Percentiles rank a stretch among this genome's conserved stretches.
Conservation (phyloP, 73 alveolate species). For the Breviolum minutum region DNA sequence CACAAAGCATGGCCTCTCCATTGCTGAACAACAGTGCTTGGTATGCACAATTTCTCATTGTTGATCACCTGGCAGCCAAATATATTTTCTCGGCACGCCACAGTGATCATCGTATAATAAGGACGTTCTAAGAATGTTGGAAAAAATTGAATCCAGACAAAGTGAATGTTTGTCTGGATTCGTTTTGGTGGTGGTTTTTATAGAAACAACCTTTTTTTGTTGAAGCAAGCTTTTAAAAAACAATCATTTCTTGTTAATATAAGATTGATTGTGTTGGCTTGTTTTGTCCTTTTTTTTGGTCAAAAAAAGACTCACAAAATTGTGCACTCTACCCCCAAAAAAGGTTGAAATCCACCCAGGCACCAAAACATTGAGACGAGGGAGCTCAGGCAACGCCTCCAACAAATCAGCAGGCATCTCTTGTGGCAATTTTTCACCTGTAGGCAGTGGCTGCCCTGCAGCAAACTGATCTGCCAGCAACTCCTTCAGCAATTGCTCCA, state of each 20-base stretch:
- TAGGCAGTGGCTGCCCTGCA: neutral
- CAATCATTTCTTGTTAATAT: neutral
- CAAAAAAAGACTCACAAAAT: neutral
- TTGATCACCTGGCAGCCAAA: neutral
- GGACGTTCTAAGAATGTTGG: neutral
- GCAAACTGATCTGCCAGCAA: neutral
- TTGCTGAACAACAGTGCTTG: neutral
- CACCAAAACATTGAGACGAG: neutral
- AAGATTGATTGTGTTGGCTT: too few relatives aligned
- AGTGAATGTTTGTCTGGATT: neutral
- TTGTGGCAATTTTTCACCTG: neutral
- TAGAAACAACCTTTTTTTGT: neutral
- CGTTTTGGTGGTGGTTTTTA: neutral
- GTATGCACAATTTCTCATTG: neutral
- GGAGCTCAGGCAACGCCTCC: neutral
- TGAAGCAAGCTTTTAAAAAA: neutral
- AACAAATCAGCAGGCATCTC: neutral
- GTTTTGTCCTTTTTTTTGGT: too few relatives aligned
- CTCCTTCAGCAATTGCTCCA: neutral
- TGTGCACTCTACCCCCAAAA: neutral
- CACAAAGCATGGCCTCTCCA: slow-evolving; percentile 6
- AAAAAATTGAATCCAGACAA: neutral
- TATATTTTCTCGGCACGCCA: neutral
- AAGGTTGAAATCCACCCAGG: neutral
- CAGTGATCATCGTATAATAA: neutral